These are phyloP conservation scores for Sabuloglossum arenarium DNA, from an alignment of 495 filamentous ascomycete genomes.

Conservation along the genomic window DNA sequence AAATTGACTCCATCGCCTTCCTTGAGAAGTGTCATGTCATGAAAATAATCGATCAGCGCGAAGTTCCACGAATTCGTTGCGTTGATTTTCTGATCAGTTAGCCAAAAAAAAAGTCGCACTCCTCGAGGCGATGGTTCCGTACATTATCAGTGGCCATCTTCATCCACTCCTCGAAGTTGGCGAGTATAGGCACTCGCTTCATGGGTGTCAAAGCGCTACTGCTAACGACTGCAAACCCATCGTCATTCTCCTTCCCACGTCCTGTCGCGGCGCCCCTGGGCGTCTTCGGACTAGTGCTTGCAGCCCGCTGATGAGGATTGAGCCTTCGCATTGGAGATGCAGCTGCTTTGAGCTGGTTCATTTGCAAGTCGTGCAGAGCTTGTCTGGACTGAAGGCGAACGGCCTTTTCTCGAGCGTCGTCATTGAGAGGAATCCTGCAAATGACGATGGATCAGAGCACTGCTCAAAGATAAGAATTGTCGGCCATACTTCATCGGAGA, in stretches of 20 bases:
- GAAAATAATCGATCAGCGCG: constrained; percentile 97
- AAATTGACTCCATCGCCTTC: constrained; percentile 97
- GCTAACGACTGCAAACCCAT: constrained; percentile 34
- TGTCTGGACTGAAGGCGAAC: constrained; percentile 72
- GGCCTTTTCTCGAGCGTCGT: constrained; percentile 84
- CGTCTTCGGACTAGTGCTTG: constrained; percentile 43
- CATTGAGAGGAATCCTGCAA: constrained; percentile 65
- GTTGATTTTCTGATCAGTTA: constrained; percentile 68
- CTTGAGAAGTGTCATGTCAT: constrained; percentile 93
- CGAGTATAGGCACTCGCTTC: constrained; percentile 86
- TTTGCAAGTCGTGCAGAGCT: constrained; percentile 73
- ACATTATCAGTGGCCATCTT: constrained; percentile 97
- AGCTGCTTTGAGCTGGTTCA: constrained; percentile 77
- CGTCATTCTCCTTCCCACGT: constrained; percentile 41
- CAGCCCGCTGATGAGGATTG: constrained; percentile 38
- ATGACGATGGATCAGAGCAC: constrained; percentile 2
- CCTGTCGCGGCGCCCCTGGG: constrained; percentile 31
- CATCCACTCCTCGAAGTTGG: constrained; percentile 99
- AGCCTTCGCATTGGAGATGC: constrained; percentile 68
- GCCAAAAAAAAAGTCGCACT: constrained; percentile 6
- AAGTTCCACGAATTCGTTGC: constrained; percentile 99
- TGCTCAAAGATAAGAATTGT: not conserved
- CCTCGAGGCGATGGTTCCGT: not conserved
- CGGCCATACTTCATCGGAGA: constrained; percentile 3
- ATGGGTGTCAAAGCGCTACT: constrained; percentile 70